Base-by-base conservation (phyloP, 2,329 filamentous ascomycete genomes). In the Penicillium sp. region DNA sequence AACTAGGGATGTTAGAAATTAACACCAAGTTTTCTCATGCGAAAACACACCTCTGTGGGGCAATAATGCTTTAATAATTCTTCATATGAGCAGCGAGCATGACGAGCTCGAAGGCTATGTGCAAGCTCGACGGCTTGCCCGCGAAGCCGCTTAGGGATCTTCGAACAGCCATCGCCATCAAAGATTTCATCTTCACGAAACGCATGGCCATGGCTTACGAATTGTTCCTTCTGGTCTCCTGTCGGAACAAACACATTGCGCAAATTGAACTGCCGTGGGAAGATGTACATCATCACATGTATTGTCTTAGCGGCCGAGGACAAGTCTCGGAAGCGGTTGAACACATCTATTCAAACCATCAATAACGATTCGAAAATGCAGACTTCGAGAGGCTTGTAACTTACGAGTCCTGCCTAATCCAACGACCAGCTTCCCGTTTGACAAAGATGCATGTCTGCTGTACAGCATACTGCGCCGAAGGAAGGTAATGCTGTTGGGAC, bases 141-240 rank as follows among this genome's bases (percentile, higher is more conserved):
- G 61, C 90, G 84, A 21, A 98, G 81, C 62, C 80, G 74, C 60
- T 73, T 79, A 4, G 78, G 70, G 10, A 78, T 52, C 47, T 71
- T 73, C 5, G 53, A 19, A 52, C 33, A 42, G 10, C 39, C 35
- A 39, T 57, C 37, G 16, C 35, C 26, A 13, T 26, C n/a, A 27
- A 68, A 64, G 57, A 97, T 93, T 68, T 98, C 93, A 11, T 90
- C 83, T 68, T 98, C 93, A 19, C 93, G 87, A 11, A 91, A 72
- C 0, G 89, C 93, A 70, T 96, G 96, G 72, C 96, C 93, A 70
- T 96, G 96, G 72, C 96, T 92, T 68, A 91, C 90, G 68, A 93
- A 87, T 26, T 83, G 84, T 66, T 90, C 84, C 49, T 76, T 82
- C 22, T 70, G 71, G 70, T 95, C 83, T 16, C 89, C 81, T 3